Evolutionary conservation across 169 alveolate genomes (phyloP), one percentile per base, ranked within the genome.

Genomic region (Theileria parva): DNA sequence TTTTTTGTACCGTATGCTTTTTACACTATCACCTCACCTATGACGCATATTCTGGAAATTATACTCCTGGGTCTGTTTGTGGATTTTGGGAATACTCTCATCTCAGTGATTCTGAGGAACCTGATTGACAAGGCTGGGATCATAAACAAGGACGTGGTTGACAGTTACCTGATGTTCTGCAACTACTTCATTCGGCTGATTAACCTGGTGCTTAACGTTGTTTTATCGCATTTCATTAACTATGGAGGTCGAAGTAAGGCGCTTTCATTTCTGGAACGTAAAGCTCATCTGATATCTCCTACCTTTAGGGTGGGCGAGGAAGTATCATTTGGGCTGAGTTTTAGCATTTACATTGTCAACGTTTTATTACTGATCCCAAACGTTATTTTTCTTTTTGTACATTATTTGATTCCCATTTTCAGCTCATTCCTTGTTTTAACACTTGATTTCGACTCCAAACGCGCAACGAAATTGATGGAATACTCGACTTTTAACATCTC

Each of bases 1-100:
- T 89, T 89, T 77, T 89, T 78, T 68, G 68, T 87, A 32, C 94
- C 94, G 5, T 89, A 89, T 64, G 94, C 94, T 8, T 74, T 79
- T 27, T 89, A 81, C 68, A 70, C 53, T 59, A 28, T 83, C 1
- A 81, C 61, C 80, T 34, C 89, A 23, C 65, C 27, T 13, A 73
- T 79, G 60, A 70, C 59, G 23, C 80, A 83, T 23, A 12, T 83
- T n/a, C 34, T 67, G 27, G 89, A 83, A 59, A 30, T 66, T 17
- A 8, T 83, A 27, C 63, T 80, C 76, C 21, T 78, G 63, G 78
- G 83, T 65, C 48, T 80, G 77, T 89, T 81, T 74, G 84, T 83
- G n/a, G 86, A 86, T 2, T 60, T 83, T 9, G 94, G 94, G 7
- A 85, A 78, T 73, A 25, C 67, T 19, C 34, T 89, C 51, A 88